Percentiles rank a stretch among this genome's conserved stretches.
phyloP scores from a whole-genome alignment of 1,139 yeast species.

The Martiniozyma asiatica region DNA sequence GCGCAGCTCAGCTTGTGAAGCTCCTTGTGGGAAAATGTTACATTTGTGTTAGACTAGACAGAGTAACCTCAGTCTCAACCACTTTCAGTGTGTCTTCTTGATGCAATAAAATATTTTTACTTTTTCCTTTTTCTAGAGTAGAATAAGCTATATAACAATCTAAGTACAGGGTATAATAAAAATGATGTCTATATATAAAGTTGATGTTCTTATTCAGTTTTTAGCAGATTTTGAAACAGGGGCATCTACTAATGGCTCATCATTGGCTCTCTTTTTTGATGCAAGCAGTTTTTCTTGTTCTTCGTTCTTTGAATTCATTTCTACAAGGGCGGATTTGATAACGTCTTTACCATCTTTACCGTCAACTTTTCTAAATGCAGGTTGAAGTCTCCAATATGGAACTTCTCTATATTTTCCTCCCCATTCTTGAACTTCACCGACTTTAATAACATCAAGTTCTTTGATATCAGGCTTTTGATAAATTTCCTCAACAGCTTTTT shows the following conservation, averaged over 20 bases:
- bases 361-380: conserved; percentile 78
- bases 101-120: too few species aligned
- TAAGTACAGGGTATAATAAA: too few species aligned
- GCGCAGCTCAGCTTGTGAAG: too few species aligned
- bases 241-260: neutral
- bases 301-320: conserved; percentile 9
- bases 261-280: conserved; percentile 5
- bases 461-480: conserved; percentile 34
- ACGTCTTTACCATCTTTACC: conserved; percentile 46
- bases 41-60: too few species aligned
- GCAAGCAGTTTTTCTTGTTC: conserved; percentile 7
- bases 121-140: too few species aligned
- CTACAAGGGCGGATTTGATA: conserved; percentile 19
- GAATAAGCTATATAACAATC: too few species aligned
- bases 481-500: conserved; percentile 46
- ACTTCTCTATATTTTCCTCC: conserved; percentile 71
- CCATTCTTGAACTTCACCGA: conserved; percentile 52
- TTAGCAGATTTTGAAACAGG: conserved; percentile 1
- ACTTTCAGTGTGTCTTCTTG: too few species aligned
- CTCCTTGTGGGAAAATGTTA: too few species aligned
- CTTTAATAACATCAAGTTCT: conserved; percentile 37
- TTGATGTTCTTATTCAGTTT: too few species aligned
- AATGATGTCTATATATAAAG: too few species aligned
- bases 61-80: too few species aligned
- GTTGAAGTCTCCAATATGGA: conserved; percentile 98